A percentile compares a stretch with the other conserved stretches of the same genome.
Evolutionary conservation across 257 asterid species (phyloP).

Genomic region (Solanum chilense): DNA sequence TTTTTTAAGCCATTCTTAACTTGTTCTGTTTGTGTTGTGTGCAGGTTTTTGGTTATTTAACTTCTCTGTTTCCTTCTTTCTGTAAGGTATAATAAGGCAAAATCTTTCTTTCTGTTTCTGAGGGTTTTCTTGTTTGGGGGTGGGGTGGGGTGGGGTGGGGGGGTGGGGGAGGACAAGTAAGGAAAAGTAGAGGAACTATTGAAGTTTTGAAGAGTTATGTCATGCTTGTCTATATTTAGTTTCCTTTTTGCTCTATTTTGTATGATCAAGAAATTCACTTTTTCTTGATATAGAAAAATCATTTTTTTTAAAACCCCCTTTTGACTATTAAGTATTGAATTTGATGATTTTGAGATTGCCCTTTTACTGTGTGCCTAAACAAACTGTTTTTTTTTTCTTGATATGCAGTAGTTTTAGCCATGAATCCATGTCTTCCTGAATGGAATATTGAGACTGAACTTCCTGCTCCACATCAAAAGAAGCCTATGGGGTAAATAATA

Average conservation of each 20-base stretch:
- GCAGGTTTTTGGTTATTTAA: neutral
- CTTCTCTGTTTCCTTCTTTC: neutral
- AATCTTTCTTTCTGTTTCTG: neutral
- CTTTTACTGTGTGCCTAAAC: neutral
- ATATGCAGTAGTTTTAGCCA: conserved; percentile 9
- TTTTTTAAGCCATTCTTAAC: neutral
- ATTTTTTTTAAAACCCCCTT: neutral
- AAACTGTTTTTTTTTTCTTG: neutral
- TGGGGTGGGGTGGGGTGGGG: neutral
- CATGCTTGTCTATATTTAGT: neutral
- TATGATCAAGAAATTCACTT: neutral
- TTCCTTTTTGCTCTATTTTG: neutral
- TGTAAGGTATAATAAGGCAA: neutral
- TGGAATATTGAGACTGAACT: conserved; percentile 46
- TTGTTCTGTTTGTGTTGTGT: neutral
- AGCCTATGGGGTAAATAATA: conserved; percentile 35
- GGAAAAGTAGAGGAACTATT: neutral
- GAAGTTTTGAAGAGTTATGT: neutral
- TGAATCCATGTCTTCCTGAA: conserved; percentile 44
- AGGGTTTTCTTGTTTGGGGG: neutral
- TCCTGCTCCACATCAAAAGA: conserved; percentile 31
- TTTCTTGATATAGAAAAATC: neutral
- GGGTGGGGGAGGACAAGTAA: neutral
- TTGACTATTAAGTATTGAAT: neutral
- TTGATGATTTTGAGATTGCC: neutral